These are phyloP conservation scores for Hyaloscypha bicolor DNA, from an alignment of 495 filamentous ascomycete species.

Conservation along the genomic window DNA sequence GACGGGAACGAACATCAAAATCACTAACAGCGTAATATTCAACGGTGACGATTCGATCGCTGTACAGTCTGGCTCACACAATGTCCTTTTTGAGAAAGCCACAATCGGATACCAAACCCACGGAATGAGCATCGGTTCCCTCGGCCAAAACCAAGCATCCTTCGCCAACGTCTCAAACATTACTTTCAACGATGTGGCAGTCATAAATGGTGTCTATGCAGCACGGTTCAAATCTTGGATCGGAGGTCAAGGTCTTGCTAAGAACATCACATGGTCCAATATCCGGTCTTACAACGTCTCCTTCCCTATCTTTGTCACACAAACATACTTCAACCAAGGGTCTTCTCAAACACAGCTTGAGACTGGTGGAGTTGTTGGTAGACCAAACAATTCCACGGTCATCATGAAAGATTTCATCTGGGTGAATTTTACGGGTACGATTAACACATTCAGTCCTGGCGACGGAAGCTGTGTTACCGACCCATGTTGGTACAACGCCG, in stretches of 20 bases:
- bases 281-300: constrained; percentile 47
- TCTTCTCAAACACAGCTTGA: constrained; percentile 40
- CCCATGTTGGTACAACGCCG: constrained; percentile 45
- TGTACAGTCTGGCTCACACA: constrained; percentile 39
- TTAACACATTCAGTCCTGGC: constrained; percentile 42
- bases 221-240: constrained; percentile 48
- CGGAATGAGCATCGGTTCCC: constrained; percentile 46
- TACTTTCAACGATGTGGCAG: constrained; percentile 43
- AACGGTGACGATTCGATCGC: constrained; percentile 50
- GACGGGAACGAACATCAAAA: constrained; percentile 39
- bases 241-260: constrained; percentile 43
- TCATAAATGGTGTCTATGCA: constrained; percentile 42
- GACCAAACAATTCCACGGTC: constrained; percentile 37
- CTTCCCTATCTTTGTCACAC: constrained; percentile 48
- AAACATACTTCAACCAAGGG: constrained; percentile 27
- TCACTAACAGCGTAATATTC: constrained; percentile 43
- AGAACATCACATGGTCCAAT: constrained; percentile 47
- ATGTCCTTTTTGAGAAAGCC: constrained; percentile 40
- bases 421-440: constrained; percentile 42
- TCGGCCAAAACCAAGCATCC: constrained; percentile 40
- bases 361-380: constrained; percentile 31
- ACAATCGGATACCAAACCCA: constrained; percentile 46
- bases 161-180: constrained; percentile 38
- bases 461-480: constrained; percentile 45
- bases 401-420: constrained; percentile 41